Conservation (phyloP, 495 filamentous ascomycete species). For the Podospora comata region DNA sequence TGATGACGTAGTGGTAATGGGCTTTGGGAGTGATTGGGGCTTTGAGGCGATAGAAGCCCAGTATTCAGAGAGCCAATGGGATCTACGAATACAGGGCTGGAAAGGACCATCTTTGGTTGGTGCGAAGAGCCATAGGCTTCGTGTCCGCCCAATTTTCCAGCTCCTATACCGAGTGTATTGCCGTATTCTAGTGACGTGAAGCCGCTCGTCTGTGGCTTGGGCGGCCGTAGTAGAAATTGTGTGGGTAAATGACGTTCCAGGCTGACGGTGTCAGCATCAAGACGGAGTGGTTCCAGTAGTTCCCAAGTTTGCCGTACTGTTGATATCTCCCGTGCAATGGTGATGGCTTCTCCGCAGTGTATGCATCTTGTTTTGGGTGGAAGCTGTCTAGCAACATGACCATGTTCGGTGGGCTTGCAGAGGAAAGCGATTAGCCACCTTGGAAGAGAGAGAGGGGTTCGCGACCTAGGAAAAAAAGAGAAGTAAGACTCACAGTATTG, state of each 20-base stretch:
- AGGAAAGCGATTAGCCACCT: conserved; percentile 4
- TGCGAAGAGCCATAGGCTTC: neutral
- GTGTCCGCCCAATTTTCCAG: neutral
- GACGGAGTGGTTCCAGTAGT: conserved; percentile 31
- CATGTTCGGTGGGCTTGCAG: conserved; percentile 21
- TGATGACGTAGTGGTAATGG: conserved; percentile 8
- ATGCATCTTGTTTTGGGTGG: conserved; percentile 30
- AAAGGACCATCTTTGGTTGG: neutral
- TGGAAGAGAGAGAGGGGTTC: neutral
- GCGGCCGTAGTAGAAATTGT: conserved; percentile 32
- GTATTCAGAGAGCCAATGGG: neutral
- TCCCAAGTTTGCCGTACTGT: conserved; percentile 34
- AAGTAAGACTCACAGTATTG: conserved; percentile 11
- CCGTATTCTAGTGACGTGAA: conserved; percentile 20
- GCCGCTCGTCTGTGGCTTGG: conserved; percentile 27
- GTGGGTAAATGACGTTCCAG: conserved; percentile 36
- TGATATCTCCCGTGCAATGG: conserved; percentile 33
- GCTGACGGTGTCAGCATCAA: conserved; percentile 36
- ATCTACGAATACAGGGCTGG: conserved; percentile 10
- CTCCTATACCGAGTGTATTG: neutral
- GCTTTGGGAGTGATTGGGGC: conserved; percentile 1
- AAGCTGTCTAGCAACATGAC: conserved; percentile 19
- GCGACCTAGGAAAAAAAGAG: too few relatives aligned
- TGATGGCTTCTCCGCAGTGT: conserved; percentile 29
- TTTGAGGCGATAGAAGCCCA: conserved; percentile 11